Evolutionary conservation across 768 basidiomycete species (phyloP), one percentile per base, ranked within the genome.

Genomic region (Leccinellum albellum): DNA sequence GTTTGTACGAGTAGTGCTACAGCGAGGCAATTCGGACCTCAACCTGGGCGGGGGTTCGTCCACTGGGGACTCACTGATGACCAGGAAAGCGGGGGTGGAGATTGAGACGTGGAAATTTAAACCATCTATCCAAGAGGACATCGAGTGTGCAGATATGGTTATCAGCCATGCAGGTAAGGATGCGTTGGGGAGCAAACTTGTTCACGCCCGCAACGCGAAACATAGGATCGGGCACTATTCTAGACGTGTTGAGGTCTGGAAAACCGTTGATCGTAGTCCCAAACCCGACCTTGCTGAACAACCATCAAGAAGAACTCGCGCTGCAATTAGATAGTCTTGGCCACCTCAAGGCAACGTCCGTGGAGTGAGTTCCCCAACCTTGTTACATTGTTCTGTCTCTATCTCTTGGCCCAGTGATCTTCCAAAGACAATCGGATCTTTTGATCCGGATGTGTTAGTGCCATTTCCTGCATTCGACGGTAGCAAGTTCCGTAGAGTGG

Each of bases 221-320:
- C 50, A 57, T 97, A 98, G 96, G 96, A 52, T 89, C 96, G 21
- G 96, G 96, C 12, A 97, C 96, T 4, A 94, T 98, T 65, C 79
- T 98, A 29, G 91, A 96, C 46, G 91, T 87, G 10, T 76, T 98
- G 49, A 79, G 94, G 31, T 75, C 82, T 50, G 78, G 79, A 48
- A 93, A 89, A 66, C 81, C 83, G 7, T 76, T 99, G 61, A 87
- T 99, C 61, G 88, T 91, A 4, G 86, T 97, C 3, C 94, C 94
- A 12, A 99, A 99, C 70, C 76, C 86, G 44, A 88, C 90, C 0
- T 75, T 99, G 29, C 81, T 95, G 70, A 88, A 97, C 70, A 91
- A 97, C 69, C 96, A 99, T 67, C 96, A 99, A 76, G 78, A 85
- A 53, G 93, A 99, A 66, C 78, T 99, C 6, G 93, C 96, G 0